Percentiles rank a stretch among this genome's conserved stretches.
Evolutionary conservation across 495 filamentous ascomycete genomes (phyloP).

Genomic region (Lentithecium fluviatile): DNA sequence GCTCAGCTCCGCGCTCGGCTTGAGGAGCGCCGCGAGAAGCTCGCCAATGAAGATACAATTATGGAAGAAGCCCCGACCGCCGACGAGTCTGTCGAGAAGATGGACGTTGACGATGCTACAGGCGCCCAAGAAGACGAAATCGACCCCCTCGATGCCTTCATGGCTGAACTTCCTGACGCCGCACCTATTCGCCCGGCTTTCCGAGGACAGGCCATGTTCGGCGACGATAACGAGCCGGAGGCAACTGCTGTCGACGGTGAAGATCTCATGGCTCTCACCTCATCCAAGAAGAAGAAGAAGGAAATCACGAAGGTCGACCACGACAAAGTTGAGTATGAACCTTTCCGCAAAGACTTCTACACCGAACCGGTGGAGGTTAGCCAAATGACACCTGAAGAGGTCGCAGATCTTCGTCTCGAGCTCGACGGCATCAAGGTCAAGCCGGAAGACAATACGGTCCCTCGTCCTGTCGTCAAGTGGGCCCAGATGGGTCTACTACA

Average conservation of each 20-base stretch:
- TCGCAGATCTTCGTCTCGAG: conserved; percentile 76
- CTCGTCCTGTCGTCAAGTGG: conserved; percentile 94
- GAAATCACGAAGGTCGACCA: conserved; percentile 87
- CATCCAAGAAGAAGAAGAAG: conserved; percentile 90
- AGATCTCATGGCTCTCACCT: conserved; percentile 80
- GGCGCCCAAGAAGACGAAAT: conserved; percentile 60
- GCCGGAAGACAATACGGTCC: conserved; percentile 78
- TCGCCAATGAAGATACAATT: conserved; percentile 55
- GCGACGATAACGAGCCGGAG: conserved; percentile 73
- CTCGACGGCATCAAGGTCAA: conserved; percentile 92
- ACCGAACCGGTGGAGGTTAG: conserved; percentile 80
- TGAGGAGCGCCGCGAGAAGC: conserved; percentile 66
- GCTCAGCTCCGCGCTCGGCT: conserved; percentile 65
- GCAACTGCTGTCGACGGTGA: conserved; percentile 71
- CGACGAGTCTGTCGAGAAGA: conserved; percentile 37
- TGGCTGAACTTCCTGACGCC: conserved; percentile 65
- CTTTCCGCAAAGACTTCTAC: conserved; percentile 92
- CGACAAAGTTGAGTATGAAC: conserved; percentile 75
- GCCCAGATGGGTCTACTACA: conserved; percentile 88
- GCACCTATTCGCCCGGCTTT: neutral
- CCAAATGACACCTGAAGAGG: conserved; percentile 82
- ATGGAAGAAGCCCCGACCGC: conserved; percentile 45
- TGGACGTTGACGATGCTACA: conserved; percentile 46
- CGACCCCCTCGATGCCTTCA: conserved; percentile 94
- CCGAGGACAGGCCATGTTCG: conserved; percentile 72